Conservation (phyloP, 768 basidiomycete species). For the Sistotremastrum suecicum region DNA sequence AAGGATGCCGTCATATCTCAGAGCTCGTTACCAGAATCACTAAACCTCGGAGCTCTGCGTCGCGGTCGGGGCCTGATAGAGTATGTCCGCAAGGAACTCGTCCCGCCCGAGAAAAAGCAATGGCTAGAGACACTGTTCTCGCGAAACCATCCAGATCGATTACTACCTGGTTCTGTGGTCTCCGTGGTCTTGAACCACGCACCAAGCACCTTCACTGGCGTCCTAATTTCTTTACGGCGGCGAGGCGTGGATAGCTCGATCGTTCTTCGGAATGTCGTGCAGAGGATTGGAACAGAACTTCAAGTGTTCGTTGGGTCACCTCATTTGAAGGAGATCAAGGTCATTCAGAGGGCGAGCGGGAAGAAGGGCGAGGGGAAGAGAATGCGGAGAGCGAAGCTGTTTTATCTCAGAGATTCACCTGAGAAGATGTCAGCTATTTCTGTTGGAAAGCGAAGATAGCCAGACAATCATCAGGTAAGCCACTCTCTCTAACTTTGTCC, state of each 20-base stretch:
- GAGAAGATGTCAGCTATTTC: constrained; percentile 73
- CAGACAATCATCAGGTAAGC: neutral
- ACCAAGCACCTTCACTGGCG: constrained; percentile 76
- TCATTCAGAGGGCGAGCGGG: constrained; percentile 47
- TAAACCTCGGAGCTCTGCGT: constrained; percentile 32
- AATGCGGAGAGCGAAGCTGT: constrained; percentile 68
- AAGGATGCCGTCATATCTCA: constrained; percentile 42
- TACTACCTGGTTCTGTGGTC: constrained; percentile 78
- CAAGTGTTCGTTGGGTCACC: constrained; percentile 80
- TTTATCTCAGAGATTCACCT: constrained; percentile 69
- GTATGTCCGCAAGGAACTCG: constrained; percentile 50
- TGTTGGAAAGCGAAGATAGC: constrained; percentile 26
- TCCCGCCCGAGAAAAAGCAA: constrained; percentile 51
- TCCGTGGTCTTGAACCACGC: constrained; percentile 65
- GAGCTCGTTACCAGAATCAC: constrained; percentile 22
- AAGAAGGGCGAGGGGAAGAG: constrained; percentile 31
- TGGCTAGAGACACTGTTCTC: constrained; percentile 62
- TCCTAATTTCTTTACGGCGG: constrained; percentile 70
- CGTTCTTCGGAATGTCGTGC: constrained; percentile 77
- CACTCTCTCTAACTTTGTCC: neutral
- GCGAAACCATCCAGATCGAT: constrained; percentile 46
- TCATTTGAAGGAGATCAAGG: constrained; percentile 73
- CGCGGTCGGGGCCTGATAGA: constrained; percentile 70
- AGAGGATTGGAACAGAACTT: constrained; percentile 88
- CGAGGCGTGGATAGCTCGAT: constrained; percentile 84